Evolutionary conservation across 2,329 filamentous ascomycete genomes (phyloP).

Genomic region (Fusarium domesticum): DNA sequence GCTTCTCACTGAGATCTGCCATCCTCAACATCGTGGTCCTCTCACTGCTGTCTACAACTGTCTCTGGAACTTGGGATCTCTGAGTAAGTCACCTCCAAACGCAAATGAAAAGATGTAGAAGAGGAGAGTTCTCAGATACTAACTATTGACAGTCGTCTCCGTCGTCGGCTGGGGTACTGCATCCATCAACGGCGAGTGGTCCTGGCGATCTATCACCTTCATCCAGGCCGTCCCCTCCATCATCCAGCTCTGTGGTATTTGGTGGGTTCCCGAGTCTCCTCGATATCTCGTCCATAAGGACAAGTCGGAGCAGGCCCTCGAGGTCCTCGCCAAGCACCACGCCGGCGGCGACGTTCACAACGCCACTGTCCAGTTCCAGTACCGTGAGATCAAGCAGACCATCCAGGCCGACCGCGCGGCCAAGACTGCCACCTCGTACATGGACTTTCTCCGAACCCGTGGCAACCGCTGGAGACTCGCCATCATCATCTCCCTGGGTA

Average conservation of each 20-base stretch:
- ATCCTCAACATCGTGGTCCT: slow-evolving; percentile 64
- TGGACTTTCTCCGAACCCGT: slow-evolving; percentile 59
- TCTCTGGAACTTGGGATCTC: slow-evolving; percentile 60
- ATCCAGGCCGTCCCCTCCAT: slow-evolving; percentile 60
- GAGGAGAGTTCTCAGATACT: background rate
- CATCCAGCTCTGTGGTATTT: slow-evolving; percentile 64
- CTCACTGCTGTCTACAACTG: slow-evolving; percentile 67
- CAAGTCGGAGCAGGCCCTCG: slow-evolving; percentile 58
- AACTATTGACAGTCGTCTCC: slow-evolving; percentile 44
- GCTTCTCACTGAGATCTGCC: slow-evolving; percentile 63
- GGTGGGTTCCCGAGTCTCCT: slow-evolving; percentile 65
- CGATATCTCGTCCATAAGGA: slow-evolving; percentile 64
- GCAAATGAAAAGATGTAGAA: rapidly evolving
- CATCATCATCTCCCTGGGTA: slow-evolving; percentile 59
- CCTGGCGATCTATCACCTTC: slow-evolving; percentile 65
- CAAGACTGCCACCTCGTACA: slow-evolving; percentile 49
- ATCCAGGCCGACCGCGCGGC: slow-evolving; percentile 55
- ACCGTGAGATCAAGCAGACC: slow-evolving; percentile 63
- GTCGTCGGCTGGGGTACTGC: slow-evolving; percentile 63
- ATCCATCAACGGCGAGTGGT: slow-evolving; percentile 58
- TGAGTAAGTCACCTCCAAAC: slow-evolving; percentile 30
- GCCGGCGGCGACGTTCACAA: slow-evolving; percentile 58
- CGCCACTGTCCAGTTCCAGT: slow-evolving; percentile 63
- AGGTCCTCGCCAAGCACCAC: slow-evolving; percentile 61
- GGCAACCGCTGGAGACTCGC: slow-evolving; percentile 64